phyloP scores from a whole-genome alignment of 2,329 filamentous ascomycete genomes.

The Paradendryphiella salina region DNA sequence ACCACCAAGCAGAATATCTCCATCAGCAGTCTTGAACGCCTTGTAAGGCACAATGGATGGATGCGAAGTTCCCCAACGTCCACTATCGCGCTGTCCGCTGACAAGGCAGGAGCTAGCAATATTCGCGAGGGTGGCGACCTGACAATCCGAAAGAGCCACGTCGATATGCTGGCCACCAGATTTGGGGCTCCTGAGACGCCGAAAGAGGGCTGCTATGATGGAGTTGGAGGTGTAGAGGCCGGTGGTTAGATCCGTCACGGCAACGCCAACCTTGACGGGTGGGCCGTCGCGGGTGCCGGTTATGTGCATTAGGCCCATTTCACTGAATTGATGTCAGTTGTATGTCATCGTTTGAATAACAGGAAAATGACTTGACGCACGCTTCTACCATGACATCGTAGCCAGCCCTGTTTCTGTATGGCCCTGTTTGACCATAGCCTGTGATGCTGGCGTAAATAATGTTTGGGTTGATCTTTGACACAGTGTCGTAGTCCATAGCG shows the following conservation, averaged over 20 bases:
- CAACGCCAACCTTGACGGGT: constrained; percentile 95
- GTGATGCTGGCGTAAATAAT: constrained; percentile 96
- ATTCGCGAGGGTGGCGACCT: constrained; percentile 92
- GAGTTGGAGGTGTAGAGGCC: constrained; percentile 94
- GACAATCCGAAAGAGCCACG: constrained; percentile 87
- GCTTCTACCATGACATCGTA: constrained; percentile 99
- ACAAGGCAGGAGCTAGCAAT: constrained; percentile 91
- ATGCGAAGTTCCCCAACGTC: constrained; percentile 95
- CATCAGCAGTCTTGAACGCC: constrained; percentile 70
- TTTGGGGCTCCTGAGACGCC: constrained; percentile 68
- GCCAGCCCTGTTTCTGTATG: constrained; percentile 81
- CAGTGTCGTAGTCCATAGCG: constrained; percentile 79
- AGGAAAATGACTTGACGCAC: constrained; percentile 32
- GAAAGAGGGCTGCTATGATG: constrained; percentile 90
- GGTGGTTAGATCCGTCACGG: constrained; percentile 93
- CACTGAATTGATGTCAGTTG: constrained; percentile 48
- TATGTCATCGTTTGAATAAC: background rate
- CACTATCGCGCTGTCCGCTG: constrained; percentile 82
- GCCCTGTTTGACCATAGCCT: constrained; percentile 93
- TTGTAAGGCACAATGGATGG: constrained; percentile 97
- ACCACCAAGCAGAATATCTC: constrained; percentile 65
- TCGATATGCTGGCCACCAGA: constrained; percentile 85
- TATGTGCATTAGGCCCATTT: constrained; percentile 98
- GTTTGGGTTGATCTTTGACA: constrained; percentile 78
- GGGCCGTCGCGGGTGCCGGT: constrained; percentile 85